phyloP scores from a whole-genome alignment of 2,329 filamentous ascomycete species.

The Thielaviopsis euricoi region DNA sequence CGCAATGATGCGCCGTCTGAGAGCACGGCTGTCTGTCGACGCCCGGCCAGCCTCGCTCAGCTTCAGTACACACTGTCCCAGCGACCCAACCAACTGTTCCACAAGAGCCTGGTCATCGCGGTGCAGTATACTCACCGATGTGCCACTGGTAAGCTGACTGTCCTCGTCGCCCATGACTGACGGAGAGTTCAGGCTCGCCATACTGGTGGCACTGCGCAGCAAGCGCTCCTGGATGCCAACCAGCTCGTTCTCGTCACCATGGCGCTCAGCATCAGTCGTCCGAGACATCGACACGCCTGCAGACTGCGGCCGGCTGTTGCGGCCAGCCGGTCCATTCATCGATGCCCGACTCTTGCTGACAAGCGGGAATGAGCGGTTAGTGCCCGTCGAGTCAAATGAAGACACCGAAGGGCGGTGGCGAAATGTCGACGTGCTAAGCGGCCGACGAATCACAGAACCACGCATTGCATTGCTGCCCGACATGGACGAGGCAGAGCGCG shows the following conservation, averaged over 20 bases:
- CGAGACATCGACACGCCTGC: conserved; percentile 31
- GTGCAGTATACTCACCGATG: conserved; percentile 29
- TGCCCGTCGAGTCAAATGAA: conserved; percentile 40
- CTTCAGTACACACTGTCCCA: conserved; percentile 43
- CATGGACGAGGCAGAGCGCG: conserved; percentile 9
- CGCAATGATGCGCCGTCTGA: conserved; percentile 56
- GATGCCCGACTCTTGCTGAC: conserved; percentile 30
- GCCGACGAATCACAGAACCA: conserved; percentile 22
- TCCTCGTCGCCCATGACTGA: conserved; percentile 21
- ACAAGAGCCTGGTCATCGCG: conserved; percentile 44
- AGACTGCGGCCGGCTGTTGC: neutral
- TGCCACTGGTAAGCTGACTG: conserved; percentile 11
- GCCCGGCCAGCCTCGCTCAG: conserved; percentile 37
- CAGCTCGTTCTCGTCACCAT: conserved; percentile 30
- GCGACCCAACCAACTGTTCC: conserved; percentile 39
- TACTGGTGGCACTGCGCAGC: conserved; percentile 1
- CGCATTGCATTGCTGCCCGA: conserved; percentile 8
- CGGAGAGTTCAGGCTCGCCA: conserved; percentile 25
- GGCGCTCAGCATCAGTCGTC: conserved; percentile 33
- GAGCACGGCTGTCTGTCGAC: conserved; percentile 42
- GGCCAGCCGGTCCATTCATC: conserved; percentile 1
- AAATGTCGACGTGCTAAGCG: conserved; percentile 22
- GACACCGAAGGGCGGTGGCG: conserved; percentile 39
- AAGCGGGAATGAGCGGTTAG: conserved; percentile 45
- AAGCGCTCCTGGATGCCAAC: conserved; percentile 4